Percentiles rank a stretch among this genome's conserved stretches.
These are phyloP conservation scores for Styphnolobium japonicum DNA, from an alignment of 306 rosid species.

Conservation along the genomic window DNA sequence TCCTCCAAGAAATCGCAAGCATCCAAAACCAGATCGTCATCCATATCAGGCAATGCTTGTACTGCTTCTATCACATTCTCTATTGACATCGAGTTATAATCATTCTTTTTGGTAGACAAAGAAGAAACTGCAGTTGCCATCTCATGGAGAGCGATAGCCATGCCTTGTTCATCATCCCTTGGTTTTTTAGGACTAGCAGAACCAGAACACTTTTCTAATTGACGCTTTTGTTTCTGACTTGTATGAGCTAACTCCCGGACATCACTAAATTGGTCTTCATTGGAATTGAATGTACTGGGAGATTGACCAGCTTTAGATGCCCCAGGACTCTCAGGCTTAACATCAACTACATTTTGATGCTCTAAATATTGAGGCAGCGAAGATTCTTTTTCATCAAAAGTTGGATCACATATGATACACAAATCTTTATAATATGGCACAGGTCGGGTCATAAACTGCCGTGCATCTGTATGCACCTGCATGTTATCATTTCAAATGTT, in stretches of 20 bases:
- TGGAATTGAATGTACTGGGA: slow-evolving; percentile 42
- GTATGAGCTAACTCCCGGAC: slow-evolving; percentile 30
- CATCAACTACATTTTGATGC: slow-evolving; percentile 38
- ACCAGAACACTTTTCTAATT: slow-evolving; percentile 37
- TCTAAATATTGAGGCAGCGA: slow-evolving; percentile 40
- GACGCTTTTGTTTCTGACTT: slow-evolving; percentile 49
- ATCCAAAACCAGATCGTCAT: slow-evolving; percentile 77
- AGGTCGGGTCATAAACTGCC: slow-evolving; percentile 83
- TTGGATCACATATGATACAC: slow-evolving; percentile 62
- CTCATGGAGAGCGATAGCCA: slow-evolving; percentile 56
- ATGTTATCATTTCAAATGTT: slow-evolving; percentile 18
- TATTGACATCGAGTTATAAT: slow-evolving; percentile 43
- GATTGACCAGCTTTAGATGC: slow-evolving; percentile 33
- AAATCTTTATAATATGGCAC: slow-evolving; percentile 64
- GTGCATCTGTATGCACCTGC: slow-evolving; percentile 69
- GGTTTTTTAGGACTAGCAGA: slow-evolving; percentile 38
- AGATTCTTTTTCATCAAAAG: slow-evolving; percentile 42
- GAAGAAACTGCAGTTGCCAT: slow-evolving; percentile 64
- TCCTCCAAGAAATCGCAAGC: slow-evolving; percentile 81
- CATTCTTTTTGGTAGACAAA: slow-evolving; percentile 43
- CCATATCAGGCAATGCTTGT: slow-evolving; percentile 79
- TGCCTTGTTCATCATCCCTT: slow-evolving; percentile 46
- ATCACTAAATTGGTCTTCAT: slow-evolving; percentile 33
- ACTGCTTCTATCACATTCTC: slow-evolving; percentile 63
- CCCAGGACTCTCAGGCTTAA: not conserved